phyloP scores from a whole-genome alignment of 768 basidiomycete species.

The Pluteus cervinus region DNA sequence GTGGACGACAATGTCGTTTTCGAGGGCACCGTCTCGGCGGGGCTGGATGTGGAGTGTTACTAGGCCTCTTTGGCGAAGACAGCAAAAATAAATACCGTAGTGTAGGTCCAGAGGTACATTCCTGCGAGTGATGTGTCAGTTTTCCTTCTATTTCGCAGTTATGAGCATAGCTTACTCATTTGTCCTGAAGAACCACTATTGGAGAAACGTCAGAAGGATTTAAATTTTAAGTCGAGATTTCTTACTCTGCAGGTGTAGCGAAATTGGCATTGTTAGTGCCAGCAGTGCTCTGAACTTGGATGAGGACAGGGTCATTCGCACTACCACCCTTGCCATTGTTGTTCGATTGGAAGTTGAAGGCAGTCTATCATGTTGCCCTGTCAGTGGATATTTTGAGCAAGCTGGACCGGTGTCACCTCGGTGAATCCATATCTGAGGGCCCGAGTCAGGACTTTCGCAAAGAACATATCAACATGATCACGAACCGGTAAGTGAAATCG shows the following conservation, averaged over 20 bases:
- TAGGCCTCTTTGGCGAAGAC: neutral
- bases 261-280: conserved; percentile 39
- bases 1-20: conserved; percentile 52
- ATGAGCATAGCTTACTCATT: neutral
- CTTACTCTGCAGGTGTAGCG: conserved; percentile 36
- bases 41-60: conserved; percentile 23
- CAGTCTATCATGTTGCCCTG: conserved; percentile 2
- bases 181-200: conserved; percentile 2
- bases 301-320: conserved; percentile 43
- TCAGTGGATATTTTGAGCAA: neutral
- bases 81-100: conserved; percentile 8
- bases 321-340: conserved; percentile 48
- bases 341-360: conserved; percentile 53
- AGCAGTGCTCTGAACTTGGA: conserved; percentile 42
- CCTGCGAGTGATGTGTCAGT: neutral
- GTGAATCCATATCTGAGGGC: conserved; percentile 44
- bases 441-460: neutral
- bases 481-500: conserved; percentile 29
- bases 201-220: conserved; percentile 9
- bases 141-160: no score
- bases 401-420: conserved; percentile 20
- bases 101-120: conserved; percentile 21
- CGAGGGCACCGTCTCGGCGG: conserved; percentile 61
- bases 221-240: neutral
- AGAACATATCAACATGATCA: neutral